Conservation (phyloP, 768 basidiomycete species). For the Scleroderma bovista region DNA sequence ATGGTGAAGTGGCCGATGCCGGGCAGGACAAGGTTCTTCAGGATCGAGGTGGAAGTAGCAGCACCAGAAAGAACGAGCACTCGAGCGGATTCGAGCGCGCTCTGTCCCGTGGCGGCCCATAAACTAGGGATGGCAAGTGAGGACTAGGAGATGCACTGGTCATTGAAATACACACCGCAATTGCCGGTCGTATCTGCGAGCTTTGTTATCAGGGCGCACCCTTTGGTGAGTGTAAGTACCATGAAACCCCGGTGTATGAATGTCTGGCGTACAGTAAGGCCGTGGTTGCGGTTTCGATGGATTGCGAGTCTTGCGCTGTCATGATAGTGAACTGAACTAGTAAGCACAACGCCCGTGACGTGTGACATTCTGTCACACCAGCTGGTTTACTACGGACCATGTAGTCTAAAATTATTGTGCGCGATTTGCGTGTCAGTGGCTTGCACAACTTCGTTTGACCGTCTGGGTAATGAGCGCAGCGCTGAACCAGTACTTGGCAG, state of each 20-base stretch:
- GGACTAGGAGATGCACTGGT: not conserved
- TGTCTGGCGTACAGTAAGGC: slow-evolving; percentile 29
- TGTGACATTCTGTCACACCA: no score
- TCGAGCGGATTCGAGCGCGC: slow-evolving; percentile 77
- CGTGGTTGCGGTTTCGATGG: slow-evolving; percentile 43
- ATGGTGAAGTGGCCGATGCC: slow-evolving; percentile 96
- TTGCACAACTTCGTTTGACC: no score
- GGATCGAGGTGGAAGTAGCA: slow-evolving; percentile 80
- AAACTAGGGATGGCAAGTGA: slow-evolving; percentile 41
- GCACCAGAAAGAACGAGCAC: slow-evolving; percentile 77
- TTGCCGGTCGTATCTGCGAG: slow-evolving; percentile 92
- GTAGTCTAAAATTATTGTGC: no score
- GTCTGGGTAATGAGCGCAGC: no score
- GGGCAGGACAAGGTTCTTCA: slow-evolving; percentile 96
- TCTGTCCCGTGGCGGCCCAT: slow-evolving; percentile 92
- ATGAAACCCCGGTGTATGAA: not conserved
- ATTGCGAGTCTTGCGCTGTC: slow-evolving; percentile 38
- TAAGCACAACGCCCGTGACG: not conserved
- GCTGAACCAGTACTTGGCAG: no score
- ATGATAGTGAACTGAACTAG: slow-evolving; percentile 12
- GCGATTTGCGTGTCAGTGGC: no score
- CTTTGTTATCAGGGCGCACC: slow-evolving; percentile 76
- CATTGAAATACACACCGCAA: slow-evolving; percentile 53
- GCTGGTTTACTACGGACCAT: no score
- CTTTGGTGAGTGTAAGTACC: slow-evolving; percentile 26